A percentile compares a stretch with the other conserved stretches of the same genome.
These are phyloP conservation scores for Phytopythium delawarense DNA, from an alignment of 352 stramenopile species.

Conservation along the genomic window DNA sequence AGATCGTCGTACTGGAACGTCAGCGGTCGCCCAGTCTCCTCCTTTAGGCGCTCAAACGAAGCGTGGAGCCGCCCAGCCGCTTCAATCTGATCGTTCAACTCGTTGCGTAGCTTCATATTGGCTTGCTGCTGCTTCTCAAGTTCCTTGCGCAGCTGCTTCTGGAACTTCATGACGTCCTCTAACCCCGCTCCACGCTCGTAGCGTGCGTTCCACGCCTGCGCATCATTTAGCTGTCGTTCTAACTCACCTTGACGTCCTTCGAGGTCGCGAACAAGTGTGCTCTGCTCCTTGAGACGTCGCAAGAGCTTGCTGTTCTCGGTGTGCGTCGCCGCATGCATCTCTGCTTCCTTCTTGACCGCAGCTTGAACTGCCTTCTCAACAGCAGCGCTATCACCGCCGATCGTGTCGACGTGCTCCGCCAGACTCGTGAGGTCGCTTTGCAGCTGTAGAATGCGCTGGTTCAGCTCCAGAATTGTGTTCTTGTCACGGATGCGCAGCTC, in stretches of 20 bases:
- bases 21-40: conserved; percentile 34
- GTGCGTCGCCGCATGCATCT: conserved; percentile 18
- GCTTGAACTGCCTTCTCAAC: neutral
- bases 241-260: conserved; percentile 51
- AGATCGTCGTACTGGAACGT: conserved; percentile 65
- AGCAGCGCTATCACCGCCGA: conserved; percentile 23
- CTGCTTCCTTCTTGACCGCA: conserved; percentile 24
- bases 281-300: conserved; percentile 47
- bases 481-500: conserved; percentile 65
- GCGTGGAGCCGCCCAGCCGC: conserved; percentile 46
- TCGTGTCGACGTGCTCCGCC: conserved; percentile 42
- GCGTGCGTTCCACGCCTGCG: conserved; percentile 57
- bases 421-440: conserved; percentile 57
- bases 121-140: conserved; percentile 51
- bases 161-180: conserved; percentile 68
- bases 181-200: conserved; percentile 65
- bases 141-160: conserved; percentile 68
- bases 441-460: conserved; percentile 51
- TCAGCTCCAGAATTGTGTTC: conserved; percentile 50
- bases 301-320: conserved; percentile 38
- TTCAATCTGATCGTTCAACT: conserved; percentile 61
- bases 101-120: conserved; percentile 52
- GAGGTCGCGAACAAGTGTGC: conserved; percentile 39
- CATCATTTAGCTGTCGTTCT: conserved; percentile 53
- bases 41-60: conserved; percentile 59